These are phyloP conservation scores for Beauveria sp. DNA, from an alignment of 2,329 filamentous ascomycete genomes.

Conservation along the genomic window DNA sequence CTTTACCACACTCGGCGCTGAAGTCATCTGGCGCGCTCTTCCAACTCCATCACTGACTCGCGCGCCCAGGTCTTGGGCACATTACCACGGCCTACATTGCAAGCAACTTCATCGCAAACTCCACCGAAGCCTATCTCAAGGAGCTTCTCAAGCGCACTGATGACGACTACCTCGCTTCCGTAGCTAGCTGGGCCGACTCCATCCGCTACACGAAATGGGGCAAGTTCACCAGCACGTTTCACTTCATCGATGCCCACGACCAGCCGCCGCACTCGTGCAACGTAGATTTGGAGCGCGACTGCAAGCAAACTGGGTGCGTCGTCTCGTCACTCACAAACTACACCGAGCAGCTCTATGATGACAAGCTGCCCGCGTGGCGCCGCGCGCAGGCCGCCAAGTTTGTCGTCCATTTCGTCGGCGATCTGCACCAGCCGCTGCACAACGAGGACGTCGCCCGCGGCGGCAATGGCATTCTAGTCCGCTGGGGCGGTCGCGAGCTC, in stretches of 20 bases:
- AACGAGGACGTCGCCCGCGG: conserved; percentile 56
- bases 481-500: conserved; percentile 46
- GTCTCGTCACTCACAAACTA: conserved; percentile 54
- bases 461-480: conserved; percentile 61
- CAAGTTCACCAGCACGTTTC: conserved; percentile 53
- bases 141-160: conserved; percentile 46
- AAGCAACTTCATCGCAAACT: conserved; percentile 48
- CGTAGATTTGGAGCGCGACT: conserved; percentile 53
- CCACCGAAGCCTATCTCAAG: conserved; percentile 51
- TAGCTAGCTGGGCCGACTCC: conserved; percentile 62
- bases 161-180: conserved; percentile 51
- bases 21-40: not conserved
- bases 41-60: not conserved
- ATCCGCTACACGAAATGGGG: conserved; percentile 58
- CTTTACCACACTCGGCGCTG: not conserved
- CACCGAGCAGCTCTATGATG: conserved; percentile 46
- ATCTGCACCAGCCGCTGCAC: conserved; percentile 63
- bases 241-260: conserved; percentile 64
- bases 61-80: conserved; percentile 49
- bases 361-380: conserved; percentile 34
- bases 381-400: conserved; percentile 57
- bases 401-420: conserved; percentile 60
- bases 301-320: conserved; percentile 54
- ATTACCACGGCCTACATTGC: conserved; percentile 59
- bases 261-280: conserved; percentile 48